Evolutionary conservation across 768 basidiomycete genomes (phyloP).

Genomic region (Trametes elegans): DNA sequence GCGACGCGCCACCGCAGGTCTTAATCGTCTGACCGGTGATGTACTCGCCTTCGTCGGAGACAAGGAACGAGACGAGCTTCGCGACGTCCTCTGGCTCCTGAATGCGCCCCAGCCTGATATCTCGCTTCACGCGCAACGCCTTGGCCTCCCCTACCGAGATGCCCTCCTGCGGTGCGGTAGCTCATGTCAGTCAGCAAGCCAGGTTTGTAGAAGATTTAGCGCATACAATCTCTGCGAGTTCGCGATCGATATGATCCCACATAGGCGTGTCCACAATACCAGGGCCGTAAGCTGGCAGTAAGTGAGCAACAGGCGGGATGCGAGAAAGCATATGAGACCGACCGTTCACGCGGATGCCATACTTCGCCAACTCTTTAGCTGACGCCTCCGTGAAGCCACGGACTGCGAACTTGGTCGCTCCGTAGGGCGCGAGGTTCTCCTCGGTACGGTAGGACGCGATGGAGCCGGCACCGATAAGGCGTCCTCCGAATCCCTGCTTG

Average conservation of each 20-base stretch:
- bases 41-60: conserved; percentile 32
- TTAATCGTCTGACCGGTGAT: conserved; percentile 35
- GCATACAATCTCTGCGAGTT: conserved; percentile 29
- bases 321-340: neutral
- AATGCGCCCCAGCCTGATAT: conserved; percentile 31
- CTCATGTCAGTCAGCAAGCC: neutral
- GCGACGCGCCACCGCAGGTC: conserved; percentile 32
- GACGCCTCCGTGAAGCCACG: conserved; percentile 34
- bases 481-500: conserved; percentile 32
- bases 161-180: conserved; percentile 20
- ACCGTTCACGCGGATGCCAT: conserved; percentile 35
- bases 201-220: neutral
- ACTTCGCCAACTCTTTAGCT: conserved; percentile 33
- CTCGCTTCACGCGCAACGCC: conserved; percentile 28
- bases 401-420: conserved; percentile 35
- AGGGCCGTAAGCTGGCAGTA: conserved; percentile 33
- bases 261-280: conserved; percentile 34
- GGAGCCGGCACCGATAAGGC: conserved; percentile 32
- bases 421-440: conserved; percentile 32
- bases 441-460: conserved; percentile 34
- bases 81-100: conserved; percentile 36
- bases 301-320: no score
- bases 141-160: conserved; percentile 29
- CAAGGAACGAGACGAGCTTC: conserved; percentile 33
- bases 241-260: conserved; percentile 34